Evolutionary conservation across 2,329 filamentous ascomycete species (phyloP), one percentile per base, ranked within the genome.

Genomic region (Aspergillus sp.): DNA sequence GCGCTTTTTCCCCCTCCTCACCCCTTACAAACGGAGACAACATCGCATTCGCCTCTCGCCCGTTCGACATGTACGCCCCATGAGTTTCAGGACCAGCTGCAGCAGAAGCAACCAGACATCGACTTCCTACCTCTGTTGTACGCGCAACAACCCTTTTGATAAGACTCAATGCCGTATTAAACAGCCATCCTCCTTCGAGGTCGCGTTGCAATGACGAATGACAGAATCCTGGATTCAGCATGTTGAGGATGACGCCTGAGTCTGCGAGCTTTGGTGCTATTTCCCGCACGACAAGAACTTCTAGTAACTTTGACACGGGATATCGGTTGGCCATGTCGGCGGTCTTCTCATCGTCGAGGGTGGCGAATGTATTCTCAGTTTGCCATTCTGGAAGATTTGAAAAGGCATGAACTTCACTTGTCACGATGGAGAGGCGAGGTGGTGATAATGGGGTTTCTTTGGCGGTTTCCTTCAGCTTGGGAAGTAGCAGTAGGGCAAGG

Each of bases 171-270:
- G 64, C 60, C 31, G 72, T 30, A 7, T 66, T 43, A 37, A 38
- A 29, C 11, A 38, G 26, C 36, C 36, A 38, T 7, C 28, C n/a
- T 8, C 36, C 36, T 27, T 27, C 36, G 27, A 19, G n/a, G 3
- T 38, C 36, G 11, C 36, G 36, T 6, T n/a, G 27, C 11, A 38
- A 27, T 12, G 28, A n/a, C 9, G 36, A 38, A 28, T 38, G 36
- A 10, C 75, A 79, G 26, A 73, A 61, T 1, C 76, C 75, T 0
- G 77, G 76, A 45, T 74, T 75, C 19, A 74, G 54, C 32, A 63
- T 61, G 53, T 77, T 78, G 42, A 79, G 48, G 4, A 66, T 69
- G 36, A 78, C 68, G 8, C 60, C 53, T 34, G 58, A 49, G 6
- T 50, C 42, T n/a, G 32, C 43, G 27, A 53, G 37, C 30, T 47